These are phyloP conservation scores for Kwoniella mangroviensis DNA, from an alignment of 768 basidiomycete species.

Conservation along the genomic window DNA sequence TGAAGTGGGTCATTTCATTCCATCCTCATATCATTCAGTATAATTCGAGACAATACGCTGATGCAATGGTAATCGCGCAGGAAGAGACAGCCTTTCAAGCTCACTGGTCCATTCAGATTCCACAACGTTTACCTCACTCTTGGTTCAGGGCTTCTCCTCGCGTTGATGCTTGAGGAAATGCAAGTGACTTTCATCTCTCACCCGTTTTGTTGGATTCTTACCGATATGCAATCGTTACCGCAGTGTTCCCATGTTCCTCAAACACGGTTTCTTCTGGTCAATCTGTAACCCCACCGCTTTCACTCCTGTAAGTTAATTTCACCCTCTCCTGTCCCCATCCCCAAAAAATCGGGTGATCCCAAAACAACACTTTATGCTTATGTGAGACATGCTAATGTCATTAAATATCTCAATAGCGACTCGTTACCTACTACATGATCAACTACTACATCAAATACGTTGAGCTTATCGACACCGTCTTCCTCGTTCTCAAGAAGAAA, in stretches of 20 bases:
- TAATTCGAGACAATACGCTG: neutral
- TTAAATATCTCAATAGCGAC: constrained; percentile 63
- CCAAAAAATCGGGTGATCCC: neutral
- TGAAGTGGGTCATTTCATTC: constrained; percentile 65
- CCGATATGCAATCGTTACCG: neutral
- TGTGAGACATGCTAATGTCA: neutral
- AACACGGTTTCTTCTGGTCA: constrained; percentile 72
- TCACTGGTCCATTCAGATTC: constrained; percentile 78
- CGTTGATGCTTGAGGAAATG: constrained; percentile 91
- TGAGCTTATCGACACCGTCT: constrained; percentile 94
- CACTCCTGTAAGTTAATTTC: constrained; percentile 72
- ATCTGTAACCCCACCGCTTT: constrained; percentile 79
- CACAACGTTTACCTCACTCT: constrained; percentile 88
- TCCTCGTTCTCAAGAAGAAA: constrained; percentile 98
- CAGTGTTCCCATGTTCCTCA: constrained; percentile 71
- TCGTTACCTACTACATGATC: constrained; percentile 97
- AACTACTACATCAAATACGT: constrained; percentile 99
- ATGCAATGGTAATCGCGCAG: constrained; percentile 30
- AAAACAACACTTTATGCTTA: neutral
- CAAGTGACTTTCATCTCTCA: constrained; percentile 30
- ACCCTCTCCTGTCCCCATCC: neutral
- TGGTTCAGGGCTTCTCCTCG: constrained; percentile 81
- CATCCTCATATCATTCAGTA: neutral
- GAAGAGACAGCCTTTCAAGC: constrained; percentile 60
- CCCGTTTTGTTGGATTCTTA: neutral